Base-by-base conservation (phyloP, 148 eudicot species). In the Rheum nobile region DNA sequence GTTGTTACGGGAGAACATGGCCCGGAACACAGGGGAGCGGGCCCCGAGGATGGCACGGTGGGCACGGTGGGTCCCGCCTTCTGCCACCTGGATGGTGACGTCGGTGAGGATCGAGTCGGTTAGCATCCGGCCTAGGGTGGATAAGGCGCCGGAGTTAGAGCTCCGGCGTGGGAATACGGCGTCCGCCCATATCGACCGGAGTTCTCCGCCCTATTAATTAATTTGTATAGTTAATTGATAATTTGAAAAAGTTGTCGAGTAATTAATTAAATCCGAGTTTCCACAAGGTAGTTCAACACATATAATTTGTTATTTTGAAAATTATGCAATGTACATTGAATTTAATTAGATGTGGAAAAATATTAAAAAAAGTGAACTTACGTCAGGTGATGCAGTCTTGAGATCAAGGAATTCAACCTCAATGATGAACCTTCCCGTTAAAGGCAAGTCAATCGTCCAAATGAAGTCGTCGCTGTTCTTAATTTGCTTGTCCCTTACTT, bases 21-120 rank as follows among this genome's bases (percentile, higher is more conserved):
- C 85, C 35, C 82, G 86, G 75, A 95, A 91, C 3, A 91, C 97
- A 3, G 97, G 91, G 2, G 98, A 95, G 0, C 96, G 78, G 38
- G 97, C 78, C 7, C 93, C 97, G 9, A 95, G 89, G 70, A 95
- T 82, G 3, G 98, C 96, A 0, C 97, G 90, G 78, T 95, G 98
- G 29, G 97, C 97, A 54, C 84, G 77, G 11, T 88, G 75, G 78
- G 81, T 80, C 35, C 21, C 70, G 8, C 97, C 92, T n/a, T 86
- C 82, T 0, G 90, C 82, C 16, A 97, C 88, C 67, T 85, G 83
- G 80, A 95, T 95, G 21, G 76, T 75, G 37, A 90, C 85, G 77
- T 95, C 97, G 0, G 98, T 90, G 88, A 91, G 92, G 72, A 95
- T 91, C 74, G 87, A 80, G 48, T 95, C 90, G 3, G 90, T 81